Base-by-base conservation (phyloP, 352 stramenopile genomes). In the Phytophthora litchii region DNA sequence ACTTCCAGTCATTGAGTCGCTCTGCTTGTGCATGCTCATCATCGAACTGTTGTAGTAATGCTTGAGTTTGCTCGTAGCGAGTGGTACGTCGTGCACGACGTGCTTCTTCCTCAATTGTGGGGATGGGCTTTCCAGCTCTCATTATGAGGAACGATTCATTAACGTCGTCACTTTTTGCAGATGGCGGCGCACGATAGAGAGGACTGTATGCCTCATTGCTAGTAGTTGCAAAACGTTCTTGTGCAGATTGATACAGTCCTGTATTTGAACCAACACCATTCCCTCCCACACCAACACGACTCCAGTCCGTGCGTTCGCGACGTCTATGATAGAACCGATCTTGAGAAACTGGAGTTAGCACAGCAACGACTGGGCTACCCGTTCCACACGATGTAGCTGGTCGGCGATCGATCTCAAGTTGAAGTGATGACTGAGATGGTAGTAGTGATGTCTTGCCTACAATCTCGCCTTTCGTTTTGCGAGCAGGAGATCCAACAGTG, bases 271-370 rank as follows among this genome's bases (percentile, higher is more conserved):
- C 29, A 34, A 76, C 60, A 21, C 87, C 84, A 43, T 92, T 77
- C 1, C 86, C 79, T 23, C 86, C 86, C 19, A 86, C 54, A 17
- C 86, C 87, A n/a, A 94, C 80, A 47, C 82, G 79, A 29, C 64
- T 80, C 86, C 87, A 96, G 67, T 95, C 86, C 0, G 82, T 92
- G 35, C 70, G 61, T 57, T 88, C 66, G 42, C 64, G 64, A 12
- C 79, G 72, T 35, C 70, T 76, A 58, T 88, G 80, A 42, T 67
- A 67, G 46, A 83, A 87, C 19, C 82, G 74, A 62, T 90, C 80
- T 29, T 72, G 74, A 1, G 72, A 81, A 6, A 88, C 61, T 0
- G 59, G 37, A 2, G 59, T 47, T n/a, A 85, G 23, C 0, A 74
- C 43, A 40, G 67, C 46, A 27, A 81, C 61, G 12, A 51, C 36